phyloP scores from a whole-genome alignment of 1,139 yeast species.

The Candida glucosophila region DNA sequence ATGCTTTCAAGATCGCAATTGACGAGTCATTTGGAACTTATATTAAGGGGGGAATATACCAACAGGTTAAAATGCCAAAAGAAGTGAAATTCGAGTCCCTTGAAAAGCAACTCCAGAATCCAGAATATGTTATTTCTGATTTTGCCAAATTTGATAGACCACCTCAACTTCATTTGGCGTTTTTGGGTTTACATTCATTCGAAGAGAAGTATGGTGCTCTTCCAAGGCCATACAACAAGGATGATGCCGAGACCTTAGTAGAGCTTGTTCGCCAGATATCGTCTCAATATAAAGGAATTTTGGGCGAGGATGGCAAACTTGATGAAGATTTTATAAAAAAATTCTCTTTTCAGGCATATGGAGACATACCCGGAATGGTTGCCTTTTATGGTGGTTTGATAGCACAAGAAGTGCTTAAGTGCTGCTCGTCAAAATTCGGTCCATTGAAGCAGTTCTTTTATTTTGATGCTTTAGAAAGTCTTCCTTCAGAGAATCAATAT shows the following conservation, averaged over 20 bases:
- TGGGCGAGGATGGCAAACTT: constrained; percentile 42
- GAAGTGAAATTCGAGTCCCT: constrained; percentile 57
- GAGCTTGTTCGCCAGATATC: constrained; percentile 55
- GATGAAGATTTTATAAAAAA: constrained; percentile 63
- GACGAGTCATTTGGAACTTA: constrained; percentile 54
- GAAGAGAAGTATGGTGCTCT: constrained; percentile 47
- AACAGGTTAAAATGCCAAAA: constrained; percentile 83
- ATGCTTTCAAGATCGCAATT: constrained; percentile 68
- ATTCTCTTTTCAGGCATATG: constrained; percentile 77
- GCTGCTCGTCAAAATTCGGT: constrained; percentile 86
- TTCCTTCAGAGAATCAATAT: constrained; percentile 52
- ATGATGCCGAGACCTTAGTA: constrained; percentile 65
- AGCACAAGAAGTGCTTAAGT: constrained; percentile 95
- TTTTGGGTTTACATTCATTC: constrained; percentile 81
- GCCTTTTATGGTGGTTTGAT: constrained; percentile 92
- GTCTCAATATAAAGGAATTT: constrained; percentile 47
- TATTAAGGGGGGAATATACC: constrained; percentile 78
- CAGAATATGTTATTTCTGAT: constrained; percentile 77
- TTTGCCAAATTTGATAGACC: constrained; percentile 93
- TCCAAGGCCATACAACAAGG: constrained; percentile 71
- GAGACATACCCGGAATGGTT: constrained; percentile 84
- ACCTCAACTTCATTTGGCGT: constrained; percentile 80
- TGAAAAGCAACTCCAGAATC: constrained; percentile 55
- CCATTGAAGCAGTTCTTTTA: constrained; percentile 89
- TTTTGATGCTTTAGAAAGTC: constrained; percentile 87